Percentiles rank a stretch among this genome's conserved stretches.
Conservation (phyloP, 768 basidiomycete species). For the Amanita fuliginea region DNA sequence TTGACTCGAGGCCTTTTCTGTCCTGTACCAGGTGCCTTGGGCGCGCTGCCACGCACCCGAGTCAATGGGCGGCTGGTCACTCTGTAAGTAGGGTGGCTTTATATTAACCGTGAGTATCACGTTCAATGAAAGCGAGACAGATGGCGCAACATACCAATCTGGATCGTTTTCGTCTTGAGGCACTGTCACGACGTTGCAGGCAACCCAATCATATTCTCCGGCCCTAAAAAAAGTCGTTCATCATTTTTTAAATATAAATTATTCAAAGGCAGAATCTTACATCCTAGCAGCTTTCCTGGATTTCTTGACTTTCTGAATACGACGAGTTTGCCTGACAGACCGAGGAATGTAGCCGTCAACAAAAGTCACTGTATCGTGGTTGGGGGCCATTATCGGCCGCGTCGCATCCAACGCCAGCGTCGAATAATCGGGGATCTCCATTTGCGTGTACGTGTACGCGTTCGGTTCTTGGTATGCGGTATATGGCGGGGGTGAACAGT, state of each 20-base stretch:
- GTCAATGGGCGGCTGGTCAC: background rate
- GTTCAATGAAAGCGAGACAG: background rate
- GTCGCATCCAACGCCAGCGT: background rate
- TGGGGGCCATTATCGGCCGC: too few relatives aligned
- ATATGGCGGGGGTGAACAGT: background rate
- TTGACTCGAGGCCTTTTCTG: background rate
- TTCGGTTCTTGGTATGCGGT: background rate
- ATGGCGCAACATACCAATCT: background rate
- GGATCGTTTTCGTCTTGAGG: background rate
- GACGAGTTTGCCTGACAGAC: background rate
- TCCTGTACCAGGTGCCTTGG: background rate
- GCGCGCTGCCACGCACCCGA: background rate
- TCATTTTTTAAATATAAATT: background rate
- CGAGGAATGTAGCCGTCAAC: background rate
- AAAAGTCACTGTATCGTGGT: too few relatives aligned
- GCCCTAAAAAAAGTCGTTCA: background rate
- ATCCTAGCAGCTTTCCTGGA: background rate
- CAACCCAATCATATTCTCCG: background rate
- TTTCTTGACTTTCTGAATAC: background rate
- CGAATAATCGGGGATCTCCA: background rate
- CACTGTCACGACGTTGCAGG: background rate
- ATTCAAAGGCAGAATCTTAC: background rate
- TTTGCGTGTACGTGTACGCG: background rate
- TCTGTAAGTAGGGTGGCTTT: background rate
- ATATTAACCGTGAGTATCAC: background rate